Conservation (phyloP, 371 early-diverging fungal genomes). For the Enteropsectra breve region DNA sequence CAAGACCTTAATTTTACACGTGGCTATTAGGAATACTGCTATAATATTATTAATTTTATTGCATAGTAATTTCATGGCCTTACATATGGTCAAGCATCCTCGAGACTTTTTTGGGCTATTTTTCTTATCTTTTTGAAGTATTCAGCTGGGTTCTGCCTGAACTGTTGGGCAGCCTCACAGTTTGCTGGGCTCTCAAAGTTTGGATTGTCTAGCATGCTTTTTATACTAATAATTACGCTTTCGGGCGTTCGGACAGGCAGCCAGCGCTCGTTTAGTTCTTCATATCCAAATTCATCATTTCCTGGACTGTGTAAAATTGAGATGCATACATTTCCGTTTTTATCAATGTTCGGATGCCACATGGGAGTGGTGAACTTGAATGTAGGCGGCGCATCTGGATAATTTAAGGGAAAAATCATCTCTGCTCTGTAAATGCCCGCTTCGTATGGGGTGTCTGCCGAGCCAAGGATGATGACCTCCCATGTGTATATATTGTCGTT, state of each 20-base stretch:
- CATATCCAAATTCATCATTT: constrained; percentile 79
- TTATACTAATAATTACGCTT: constrained; percentile 59
- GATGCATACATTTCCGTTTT: constrained; percentile 61
- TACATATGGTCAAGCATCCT: too few relatives aligned
- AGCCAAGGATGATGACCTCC: constrained; percentile 90
- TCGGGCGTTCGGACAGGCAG: constrained; percentile 71
- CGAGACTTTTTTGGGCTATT: constrained; percentile 22
- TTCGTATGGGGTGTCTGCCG: constrained; percentile 86
- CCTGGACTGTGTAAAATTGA: constrained; percentile 61
- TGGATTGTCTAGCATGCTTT: constrained; percentile 61
- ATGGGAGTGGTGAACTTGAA: constrained; percentile 76
- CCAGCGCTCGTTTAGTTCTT: constrained; percentile 79
- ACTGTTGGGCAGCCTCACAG: constrained; percentile 61
- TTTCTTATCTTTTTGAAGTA: constrained; percentile 69
- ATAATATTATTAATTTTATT: too few relatives aligned
- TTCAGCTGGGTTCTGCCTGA: constrained; percentile 62
- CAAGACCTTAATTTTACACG: too few relatives aligned
- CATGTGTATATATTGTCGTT: constrained; percentile 66
- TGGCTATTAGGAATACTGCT: too few relatives aligned
- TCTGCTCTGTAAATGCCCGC: constrained; percentile 80
- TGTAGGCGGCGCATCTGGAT: constrained; percentile 71
- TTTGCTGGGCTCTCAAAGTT: constrained; percentile 62
- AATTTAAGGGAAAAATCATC: constrained; percentile 70
- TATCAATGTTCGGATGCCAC: constrained; percentile 83
- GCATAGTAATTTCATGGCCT: too few relatives aligned